phyloP scores from a whole-genome alignment of 208 protist species.

The Kentomonas sorsogonicus region DNA sequence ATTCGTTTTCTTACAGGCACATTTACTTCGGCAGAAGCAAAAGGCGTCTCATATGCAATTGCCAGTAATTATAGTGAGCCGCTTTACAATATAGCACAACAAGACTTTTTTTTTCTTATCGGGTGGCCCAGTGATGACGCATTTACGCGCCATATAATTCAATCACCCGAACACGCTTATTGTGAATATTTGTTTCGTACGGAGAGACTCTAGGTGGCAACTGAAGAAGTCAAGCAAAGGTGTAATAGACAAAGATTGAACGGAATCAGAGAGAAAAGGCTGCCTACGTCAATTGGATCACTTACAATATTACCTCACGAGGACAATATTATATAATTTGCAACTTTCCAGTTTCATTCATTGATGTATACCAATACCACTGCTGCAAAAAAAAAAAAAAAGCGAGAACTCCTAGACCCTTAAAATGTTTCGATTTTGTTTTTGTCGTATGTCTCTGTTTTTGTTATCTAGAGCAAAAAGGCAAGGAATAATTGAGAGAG shows the following conservation, averaged over 20 bases:
- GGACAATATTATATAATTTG: constrained; percentile 1
- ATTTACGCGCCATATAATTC: no score
- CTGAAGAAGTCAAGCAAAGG: neutral
- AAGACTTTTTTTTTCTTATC: constrained; percentile 1
- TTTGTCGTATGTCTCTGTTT: no score
- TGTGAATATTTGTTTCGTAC: neutral
- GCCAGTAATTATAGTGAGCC: constrained; percentile 3
- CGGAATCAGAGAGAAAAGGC: neutral
- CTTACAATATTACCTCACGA: neutral
- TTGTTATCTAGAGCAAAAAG: no score
- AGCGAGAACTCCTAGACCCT: no score
- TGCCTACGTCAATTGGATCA: neutral
- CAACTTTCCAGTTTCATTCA: neutral
- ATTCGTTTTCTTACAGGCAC: no score
- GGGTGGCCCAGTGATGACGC: no score
- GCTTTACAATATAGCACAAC: constrained; percentile 3
- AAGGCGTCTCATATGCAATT: constrained; percentile 1
- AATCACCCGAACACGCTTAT: no score
- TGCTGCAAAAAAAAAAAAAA: constrained; percentile 1
- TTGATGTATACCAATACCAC: constrained; percentile 2
- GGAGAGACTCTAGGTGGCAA: neutral
- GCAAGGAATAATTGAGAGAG: no score
- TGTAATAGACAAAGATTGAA: neutral
- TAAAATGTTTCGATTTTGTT: neutral
- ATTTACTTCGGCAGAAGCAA: no score